These are phyloP conservation scores for Nakazawaea wickerhamii DNA, from an alignment of 805 yeast genomes.

Conservation along the genomic window DNA sequence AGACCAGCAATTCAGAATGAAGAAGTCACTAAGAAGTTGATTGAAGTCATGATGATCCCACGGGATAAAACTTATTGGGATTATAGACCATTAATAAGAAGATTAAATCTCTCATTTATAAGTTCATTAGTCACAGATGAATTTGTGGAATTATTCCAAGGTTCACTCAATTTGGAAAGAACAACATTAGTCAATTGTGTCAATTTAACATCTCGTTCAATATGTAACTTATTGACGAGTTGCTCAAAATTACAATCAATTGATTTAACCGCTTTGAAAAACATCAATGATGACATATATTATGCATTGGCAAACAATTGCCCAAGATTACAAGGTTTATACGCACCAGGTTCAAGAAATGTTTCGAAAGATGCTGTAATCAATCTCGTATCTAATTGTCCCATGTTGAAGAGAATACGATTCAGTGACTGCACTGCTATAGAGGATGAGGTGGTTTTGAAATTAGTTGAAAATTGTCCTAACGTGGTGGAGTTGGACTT, in stretches of 20 bases:
- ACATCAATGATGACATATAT: constrained; percentile 66
- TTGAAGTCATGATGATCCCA: constrained; percentile 48
- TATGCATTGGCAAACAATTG: constrained; percentile 64
- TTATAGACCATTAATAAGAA: constrained; percentile 62
- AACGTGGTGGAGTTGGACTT: constrained; percentile 85
- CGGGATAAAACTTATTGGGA: constrained; percentile 52
- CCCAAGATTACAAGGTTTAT: constrained; percentile 77
- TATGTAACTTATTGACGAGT: constrained; percentile 53
- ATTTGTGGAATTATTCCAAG: constrained; percentile 52
- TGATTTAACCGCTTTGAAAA: constrained; percentile 76
- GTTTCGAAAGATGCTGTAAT: constrained; percentile 63
- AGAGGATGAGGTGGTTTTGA: constrained; percentile 55
- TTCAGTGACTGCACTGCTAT: constrained; percentile 66
- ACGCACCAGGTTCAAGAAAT: constrained; percentile 78
- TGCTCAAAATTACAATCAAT: constrained; percentile 76
- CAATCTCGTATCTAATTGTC: constrained; percentile 55
- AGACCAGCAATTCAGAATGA: constrained; percentile 66
- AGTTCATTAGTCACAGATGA: constrained; percentile 63
- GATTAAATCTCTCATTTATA: constrained; percentile 75
- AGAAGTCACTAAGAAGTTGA: constrained; percentile 44
- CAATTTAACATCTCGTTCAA: constrained; percentile 52
- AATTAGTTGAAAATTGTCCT: constrained; percentile 67
- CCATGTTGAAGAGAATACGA: constrained; percentile 75
- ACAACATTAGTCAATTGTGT: constrained; percentile 80
- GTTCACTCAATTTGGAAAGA: constrained; percentile 76